Evolutionary conservation across 169 alveolate genomes (phyloP), one percentile per base, ranked within the genome.

Genomic region (Eimeria sp.): DNA sequence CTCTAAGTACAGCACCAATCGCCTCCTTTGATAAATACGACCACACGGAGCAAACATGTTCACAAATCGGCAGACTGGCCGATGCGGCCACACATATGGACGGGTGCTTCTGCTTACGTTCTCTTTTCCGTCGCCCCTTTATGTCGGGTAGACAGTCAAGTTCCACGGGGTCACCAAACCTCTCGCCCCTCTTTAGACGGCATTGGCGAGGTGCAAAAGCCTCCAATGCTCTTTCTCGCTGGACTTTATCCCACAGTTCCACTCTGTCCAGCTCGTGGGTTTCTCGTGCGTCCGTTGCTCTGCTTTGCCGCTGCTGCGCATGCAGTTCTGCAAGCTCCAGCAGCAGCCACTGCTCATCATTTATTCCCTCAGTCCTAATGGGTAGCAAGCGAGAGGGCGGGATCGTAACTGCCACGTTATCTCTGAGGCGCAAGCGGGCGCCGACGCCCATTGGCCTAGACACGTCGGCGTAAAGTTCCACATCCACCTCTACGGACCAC

Each of bases 371-470:
- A 30, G 80, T 86, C 16, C 13, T 40, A 25, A 86, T n/a, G 22
- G 92, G 92, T 45, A 86, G 40, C 63, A 86, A 70, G 40, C 80
- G 78, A 40, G 63, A 34, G 47, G 92, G 92, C 13, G 92, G 92
- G 40, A 86, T 61, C 16, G 92, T 86, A 18, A 86, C 82, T 45
- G 80, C 67, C 40, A 86, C 49, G 63, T 86, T 86, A n/a, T 86
- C 92, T 27, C 14, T 5, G 43, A 86, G 82, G 80, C 58, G 76
- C 54, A 86, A 65, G n/a, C 92, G 92, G 65, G 43, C 92, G 4
- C 92, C 92, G 30, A 86, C 80, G 49, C 92, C 92, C 92, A 86
- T 86, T 2, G 78, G 49, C 43, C 92, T 58, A 45, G 70, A 63
- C 43, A 63, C 80, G 11, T 86, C 80, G 25, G 80, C 76, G 61